Evolutionary conservation across 2,329 filamentous ascomycete genomes (phyloP).

Genomic region (Aspergillus quadricinctus): DNA sequence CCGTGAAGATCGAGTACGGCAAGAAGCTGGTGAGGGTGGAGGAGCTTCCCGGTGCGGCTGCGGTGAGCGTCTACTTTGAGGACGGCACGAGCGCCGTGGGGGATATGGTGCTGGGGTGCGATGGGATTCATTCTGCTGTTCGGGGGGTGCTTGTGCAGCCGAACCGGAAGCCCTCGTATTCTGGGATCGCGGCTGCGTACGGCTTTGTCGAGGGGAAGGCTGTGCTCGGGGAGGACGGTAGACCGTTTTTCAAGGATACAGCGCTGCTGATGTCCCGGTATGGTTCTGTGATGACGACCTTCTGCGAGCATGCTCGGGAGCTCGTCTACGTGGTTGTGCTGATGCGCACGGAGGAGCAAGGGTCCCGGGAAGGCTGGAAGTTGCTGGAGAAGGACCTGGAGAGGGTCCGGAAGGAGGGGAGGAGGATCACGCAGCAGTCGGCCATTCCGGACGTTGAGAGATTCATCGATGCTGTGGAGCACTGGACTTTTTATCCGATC

Average conservation of each 20-base stretch:
- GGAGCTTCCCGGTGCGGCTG: neutral
- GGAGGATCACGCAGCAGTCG: neutral
- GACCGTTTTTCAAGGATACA: neutral
- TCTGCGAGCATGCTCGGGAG: slow-evolving; percentile 6
- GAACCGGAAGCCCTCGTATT: neutral
- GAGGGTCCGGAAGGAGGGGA: slow-evolving; percentile 1
- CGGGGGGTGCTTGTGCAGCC: neutral
- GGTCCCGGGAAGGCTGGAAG: slow-evolving; percentile 8
- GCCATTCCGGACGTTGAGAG: neutral
- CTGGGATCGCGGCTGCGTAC: neutral
- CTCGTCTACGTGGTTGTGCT: slow-evolving; percentile 8
- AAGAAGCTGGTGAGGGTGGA: neutral
- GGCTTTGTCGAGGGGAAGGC: neutral
- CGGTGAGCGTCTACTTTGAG: neutral
- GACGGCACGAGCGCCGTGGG: neutral
- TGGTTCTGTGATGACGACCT: slow-evolving; percentile 1
- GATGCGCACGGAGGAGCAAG: slow-evolving; percentile 8
- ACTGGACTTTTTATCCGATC: neutral
- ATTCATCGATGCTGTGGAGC: neutral
- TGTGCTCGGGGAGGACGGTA: neutral
- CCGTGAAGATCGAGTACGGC: neutral
- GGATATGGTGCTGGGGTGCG: neutral
- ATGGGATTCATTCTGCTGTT: slow-evolving; percentile 3
- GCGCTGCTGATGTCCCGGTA: neutral
- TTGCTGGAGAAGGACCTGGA: slow-evolving; percentile 7